These are phyloP conservation scores for Phytophthora palmivora DNA, from an alignment of 352 stramenopile genomes.

Conservation along the genomic window DNA sequence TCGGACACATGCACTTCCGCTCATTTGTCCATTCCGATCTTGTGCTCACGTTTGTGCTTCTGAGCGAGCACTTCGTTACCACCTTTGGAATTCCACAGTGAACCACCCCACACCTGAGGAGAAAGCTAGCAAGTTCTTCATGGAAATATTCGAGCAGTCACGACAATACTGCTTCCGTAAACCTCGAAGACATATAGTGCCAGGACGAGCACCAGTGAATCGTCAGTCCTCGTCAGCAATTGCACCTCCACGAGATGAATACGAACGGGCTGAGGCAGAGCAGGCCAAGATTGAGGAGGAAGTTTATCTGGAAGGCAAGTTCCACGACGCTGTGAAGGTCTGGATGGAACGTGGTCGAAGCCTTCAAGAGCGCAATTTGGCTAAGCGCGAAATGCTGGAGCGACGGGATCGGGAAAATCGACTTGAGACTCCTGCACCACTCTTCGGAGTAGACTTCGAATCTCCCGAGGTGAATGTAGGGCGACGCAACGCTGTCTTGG, in stretches of 20 bases:
- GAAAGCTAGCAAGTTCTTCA: slow-evolving; percentile 63
- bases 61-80: slow-evolving; percentile 73
- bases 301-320: slow-evolving; percentile 73
- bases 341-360: slow-evolving; percentile 52
- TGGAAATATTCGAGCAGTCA: slow-evolving; percentile 79
- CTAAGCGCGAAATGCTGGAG: slow-evolving; percentile 33
- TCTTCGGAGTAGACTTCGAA: slow-evolving; percentile 74
- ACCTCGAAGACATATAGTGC: slow-evolving; percentile 54
- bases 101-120: slow-evolving; percentile 64
- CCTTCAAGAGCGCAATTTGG: slow-evolving; percentile 54
- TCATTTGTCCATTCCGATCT: slow-evolving; percentile 78
- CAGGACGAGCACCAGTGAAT: slow-evolving; percentile 10
- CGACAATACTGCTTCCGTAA: slow-evolving; percentile 82
- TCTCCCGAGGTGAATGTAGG: slow-evolving; percentile 70
- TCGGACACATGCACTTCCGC: slow-evolving; percentile 58
- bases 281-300: slow-evolving; percentile 56
- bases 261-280: slow-evolving; percentile 26
- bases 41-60: slow-evolving; percentile 76
- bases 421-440: slow-evolving; percentile 39
- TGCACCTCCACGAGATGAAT: slow-evolving; percentile 26
- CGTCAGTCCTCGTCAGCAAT: slow-evolving; percentile 13
- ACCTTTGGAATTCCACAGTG: slow-evolving; percentile 76
- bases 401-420: slow-evolving; percentile 46
- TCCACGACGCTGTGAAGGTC: slow-evolving; percentile 47
- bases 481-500: slow-evolving; percentile 63